These are phyloP conservation scores for Mariannaea sp. DNA, from an alignment of 2,329 filamentous ascomycete genomes.

Conservation along the genomic window DNA sequence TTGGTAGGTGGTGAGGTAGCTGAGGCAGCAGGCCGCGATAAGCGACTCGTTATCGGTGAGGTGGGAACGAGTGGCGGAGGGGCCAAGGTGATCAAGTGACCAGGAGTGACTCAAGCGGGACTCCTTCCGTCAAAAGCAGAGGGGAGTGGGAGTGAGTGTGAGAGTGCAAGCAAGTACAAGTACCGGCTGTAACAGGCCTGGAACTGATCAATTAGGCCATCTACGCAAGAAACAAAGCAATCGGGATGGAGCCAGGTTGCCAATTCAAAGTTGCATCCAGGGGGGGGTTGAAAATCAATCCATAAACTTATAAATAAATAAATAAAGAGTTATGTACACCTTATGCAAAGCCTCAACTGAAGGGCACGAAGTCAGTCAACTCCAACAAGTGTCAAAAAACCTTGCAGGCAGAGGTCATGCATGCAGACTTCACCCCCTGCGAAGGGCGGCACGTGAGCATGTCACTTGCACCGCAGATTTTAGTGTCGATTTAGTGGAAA, in stretches of 20 bases:
- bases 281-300: too few relatives aligned
- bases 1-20: too few relatives aligned
- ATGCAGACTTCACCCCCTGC: conserved; percentile 19
- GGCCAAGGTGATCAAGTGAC: conserved; percentile 4
- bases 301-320: too few relatives aligned
- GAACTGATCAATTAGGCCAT: not conserved
- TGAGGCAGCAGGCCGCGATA: conserved; percentile 34
- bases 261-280: not conserved
- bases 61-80: conserved; percentile 24
- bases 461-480: conserved; percentile 27
- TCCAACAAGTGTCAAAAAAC: too few relatives aligned
- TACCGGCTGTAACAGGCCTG: too few relatives aligned
- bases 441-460: conserved; percentile 21
- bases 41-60: conserved; percentile 35
- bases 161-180: too few relatives aligned
- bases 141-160: too few relatives aligned
- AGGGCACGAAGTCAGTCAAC: too few relatives aligned
- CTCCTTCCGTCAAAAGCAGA: too few relatives aligned
- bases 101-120: not conserved
- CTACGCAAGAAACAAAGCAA: not conserved
- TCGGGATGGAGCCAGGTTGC: not conserved
- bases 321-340: too few relatives aligned
- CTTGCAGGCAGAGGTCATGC: conserved; percentile 21
- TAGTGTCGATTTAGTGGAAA: conserved; percentile 23
- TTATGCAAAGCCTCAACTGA: too few relatives aligned